These are phyloP conservation scores for Stemphylium vesicarium DNA, from an alignment of 2,329 filamentous ascomycete species.

Conservation along the genomic window DNA sequence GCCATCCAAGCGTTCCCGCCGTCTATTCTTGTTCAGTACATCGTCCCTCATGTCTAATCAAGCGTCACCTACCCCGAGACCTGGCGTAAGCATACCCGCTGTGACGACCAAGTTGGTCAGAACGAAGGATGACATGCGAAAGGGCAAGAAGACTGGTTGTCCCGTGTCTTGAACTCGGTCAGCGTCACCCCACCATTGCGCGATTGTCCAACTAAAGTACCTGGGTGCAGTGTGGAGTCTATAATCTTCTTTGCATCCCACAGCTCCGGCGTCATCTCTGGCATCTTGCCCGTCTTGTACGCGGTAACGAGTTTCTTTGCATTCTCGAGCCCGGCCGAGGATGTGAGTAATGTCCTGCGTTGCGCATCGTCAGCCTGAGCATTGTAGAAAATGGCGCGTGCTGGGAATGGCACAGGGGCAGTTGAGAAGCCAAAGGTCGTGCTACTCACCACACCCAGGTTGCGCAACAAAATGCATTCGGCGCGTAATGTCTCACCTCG, in stretches of 20 bases:
- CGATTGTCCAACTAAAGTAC: conserved; percentile 57
- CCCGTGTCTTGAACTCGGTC: conserved; percentile 74
- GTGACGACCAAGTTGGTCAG: conserved; percentile 94
- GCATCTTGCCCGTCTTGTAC: conserved; percentile 84
- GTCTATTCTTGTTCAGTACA: conserved; percentile 60
- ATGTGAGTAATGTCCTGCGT: conserved; percentile 82
- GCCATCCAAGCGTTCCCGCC: conserved; percentile 87
- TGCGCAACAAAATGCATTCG: conserved; percentile 15
- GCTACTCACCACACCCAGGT: conserved; percentile 48
- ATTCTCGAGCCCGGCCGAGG: conserved; percentile 77
- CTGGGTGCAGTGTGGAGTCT: conserved; percentile 93
- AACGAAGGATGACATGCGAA: conserved; percentile 96
- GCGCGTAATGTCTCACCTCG: conserved; percentile 72
- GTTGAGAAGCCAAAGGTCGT: conserved; percentile 33
- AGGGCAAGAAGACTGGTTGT: conserved; percentile 87
- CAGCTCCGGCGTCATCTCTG: conserved; percentile 84
- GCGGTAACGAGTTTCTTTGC: conserved; percentile 81
- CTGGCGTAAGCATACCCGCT: conserved; percentile 94
- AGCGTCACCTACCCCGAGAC: conserved; percentile 66
- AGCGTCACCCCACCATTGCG: conserved; percentile 9
- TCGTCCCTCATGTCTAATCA: not conserved
- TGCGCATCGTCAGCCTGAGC: conserved; percentile 22
- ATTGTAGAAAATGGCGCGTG: not conserved
- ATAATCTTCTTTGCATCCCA: conserved; percentile 98
- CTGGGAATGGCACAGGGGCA: conserved; percentile 2